phyloP scores from a whole-genome alignment of 2,329 filamentous ascomycete species.

The Pseudopithomyces maydicus region DNA sequence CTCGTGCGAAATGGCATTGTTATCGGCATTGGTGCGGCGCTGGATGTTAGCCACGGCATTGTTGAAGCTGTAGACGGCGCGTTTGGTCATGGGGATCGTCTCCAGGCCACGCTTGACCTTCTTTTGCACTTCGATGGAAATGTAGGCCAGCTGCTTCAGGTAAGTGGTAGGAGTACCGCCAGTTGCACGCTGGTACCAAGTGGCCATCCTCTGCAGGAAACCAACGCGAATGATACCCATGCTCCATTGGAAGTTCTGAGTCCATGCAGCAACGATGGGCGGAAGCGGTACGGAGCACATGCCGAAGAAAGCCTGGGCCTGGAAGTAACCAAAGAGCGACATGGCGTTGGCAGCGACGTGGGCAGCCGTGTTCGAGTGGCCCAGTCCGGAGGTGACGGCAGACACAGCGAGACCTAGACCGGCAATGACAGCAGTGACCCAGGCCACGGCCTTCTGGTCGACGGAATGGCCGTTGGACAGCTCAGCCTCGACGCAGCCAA shows the following conservation, averaged over 20 bases:
- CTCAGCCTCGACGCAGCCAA: constrained; percentile 86
- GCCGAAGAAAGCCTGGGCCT: constrained; percentile 89
- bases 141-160: constrained; percentile 72
- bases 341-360: constrained; percentile 93
- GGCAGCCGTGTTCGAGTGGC: constrained; percentile 91
- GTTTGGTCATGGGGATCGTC: constrained; percentile 23
- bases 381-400: constrained; percentile 85
- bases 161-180: constrained; percentile 82
- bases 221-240: constrained; percentile 90
- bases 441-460: constrained; percentile 84
- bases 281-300: constrained; percentile 81
- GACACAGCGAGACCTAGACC: constrained; percentile 83
- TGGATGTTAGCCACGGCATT: constrained; percentile 36
- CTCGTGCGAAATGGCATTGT: constrained; percentile 38
- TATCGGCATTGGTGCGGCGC: constrained; percentile 54
- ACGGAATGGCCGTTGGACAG: constrained; percentile 94
- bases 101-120: constrained; percentile 58
- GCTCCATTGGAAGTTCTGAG: constrained; percentile 97
- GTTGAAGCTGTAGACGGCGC: constrained; percentile 25
- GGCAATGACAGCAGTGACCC: constrained; percentile 86
- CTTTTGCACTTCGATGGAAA: constrained; percentile 86
- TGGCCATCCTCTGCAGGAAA: constrained; percentile 89
- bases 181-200: constrained; percentile 94
- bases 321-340: constrained; percentile 94
- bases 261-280: constrained; percentile 90